Conservation (phyloP, 352 stramenopile species). For the Thalassiosira mediterranea region DNA sequence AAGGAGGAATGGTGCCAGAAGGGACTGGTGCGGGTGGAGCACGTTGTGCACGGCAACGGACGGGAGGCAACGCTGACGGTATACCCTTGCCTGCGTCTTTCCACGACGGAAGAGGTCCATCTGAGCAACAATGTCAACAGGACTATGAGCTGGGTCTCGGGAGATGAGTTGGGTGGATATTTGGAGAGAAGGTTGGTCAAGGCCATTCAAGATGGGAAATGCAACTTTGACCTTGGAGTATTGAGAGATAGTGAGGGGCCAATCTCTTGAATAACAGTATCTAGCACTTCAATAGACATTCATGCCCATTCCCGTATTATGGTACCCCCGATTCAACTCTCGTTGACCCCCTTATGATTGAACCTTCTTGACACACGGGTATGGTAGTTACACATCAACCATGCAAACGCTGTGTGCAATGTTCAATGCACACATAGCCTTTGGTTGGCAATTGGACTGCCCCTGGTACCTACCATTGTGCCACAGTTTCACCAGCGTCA, state of each 20-base stretch:
- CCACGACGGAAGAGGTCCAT: not conserved
- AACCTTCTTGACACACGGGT: no score
- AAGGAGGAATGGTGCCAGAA: not conserved
- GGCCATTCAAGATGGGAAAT: not conserved
- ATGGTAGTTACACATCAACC: no score
- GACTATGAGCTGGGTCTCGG: constrained; percentile 21
- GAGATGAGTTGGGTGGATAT: constrained; percentile 17
- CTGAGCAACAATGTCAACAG: constrained; percentile 1
- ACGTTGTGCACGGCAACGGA: constrained; percentile 30
- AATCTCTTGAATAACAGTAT: no score
- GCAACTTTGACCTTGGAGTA: constrained; percentile 9
- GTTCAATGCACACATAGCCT: no score
- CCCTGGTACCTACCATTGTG: no score
- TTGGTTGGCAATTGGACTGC: no score
- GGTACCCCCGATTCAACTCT: no score
- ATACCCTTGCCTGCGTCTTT: constrained; percentile 20
- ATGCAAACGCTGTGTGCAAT: no score
- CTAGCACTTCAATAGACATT: no score
- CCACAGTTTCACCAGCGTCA: no score
- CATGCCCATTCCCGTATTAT: no score
- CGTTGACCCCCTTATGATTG: no score
- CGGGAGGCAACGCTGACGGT: constrained; percentile 33
- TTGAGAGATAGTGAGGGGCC: constrained; percentile 16
- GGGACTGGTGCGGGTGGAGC: constrained; percentile 26
- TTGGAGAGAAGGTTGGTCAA: constrained; percentile 29